Base-by-base conservation (phyloP, 257 asterid species). In the Penstemon barbatus region DNA sequence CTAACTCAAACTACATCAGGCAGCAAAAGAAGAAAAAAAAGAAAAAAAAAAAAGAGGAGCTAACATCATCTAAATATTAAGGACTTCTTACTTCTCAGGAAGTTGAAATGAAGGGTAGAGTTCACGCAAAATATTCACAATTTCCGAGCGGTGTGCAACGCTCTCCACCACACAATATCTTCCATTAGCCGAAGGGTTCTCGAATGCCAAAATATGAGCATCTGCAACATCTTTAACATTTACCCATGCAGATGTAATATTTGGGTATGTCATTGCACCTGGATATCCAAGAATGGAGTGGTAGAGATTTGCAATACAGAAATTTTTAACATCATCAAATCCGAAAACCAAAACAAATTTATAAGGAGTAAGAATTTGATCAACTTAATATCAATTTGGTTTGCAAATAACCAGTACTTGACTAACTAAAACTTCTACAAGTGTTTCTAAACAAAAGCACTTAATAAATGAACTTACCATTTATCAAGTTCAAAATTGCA, bases 211-310 rank as follows among this genome's bases (percentile, higher is more conserved):
- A 59, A 84, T 64, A 66, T 84, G 89, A 36, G 86, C 86, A 63
- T 50, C 4, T n/a, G 84, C 89, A 66, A 84, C 86, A 66, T 84
- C 89, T 75, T 71, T 81, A 33, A 81, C 86, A 62, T 84, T 75
- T 10, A 79, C 75, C 87, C 89, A 81, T 19, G 83, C 83, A 53
- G 75, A 71, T 11, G 85, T 40, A 11, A 79, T 44, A 71, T 84
- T 79, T 11, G 82, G 76, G 70, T 72, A 81, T 53, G 87, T 72
- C 64, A 81, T 82, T 9, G 80, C 78, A 58, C 87, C 89, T 79
- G 83, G 77, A 74, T 45, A 62, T 75, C 66, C 71, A 70, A 56
- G 48, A n/a, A 74, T 7, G 61, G 48, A 56, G 19, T 44, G 37
- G 18, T 57, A 66, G 52, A 50, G 33, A 8, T 45, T 37, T 10